phyloP scores from a whole-genome alignment of 257 asterid species.

The Henckelia pumila region DNA sequence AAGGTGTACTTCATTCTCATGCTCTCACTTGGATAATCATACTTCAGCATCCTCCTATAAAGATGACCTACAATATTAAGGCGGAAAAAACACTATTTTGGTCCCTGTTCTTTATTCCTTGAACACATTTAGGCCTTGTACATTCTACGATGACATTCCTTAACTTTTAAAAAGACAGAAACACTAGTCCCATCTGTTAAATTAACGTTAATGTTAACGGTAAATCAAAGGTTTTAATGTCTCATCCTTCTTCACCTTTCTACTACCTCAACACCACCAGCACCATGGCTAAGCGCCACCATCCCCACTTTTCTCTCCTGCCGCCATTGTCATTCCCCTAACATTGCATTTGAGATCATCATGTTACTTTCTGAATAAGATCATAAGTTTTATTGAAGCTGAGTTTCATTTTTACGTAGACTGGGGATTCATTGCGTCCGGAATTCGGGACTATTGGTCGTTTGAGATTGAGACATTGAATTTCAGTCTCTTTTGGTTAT shows the following conservation, averaged over 20 bases:
- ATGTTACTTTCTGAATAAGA: too few species aligned
- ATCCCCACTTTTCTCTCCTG: neutral
- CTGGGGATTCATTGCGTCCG: too few species aligned
- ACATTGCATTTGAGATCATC: neutral
- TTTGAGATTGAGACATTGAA: too few species aligned
- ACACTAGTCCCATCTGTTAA: neutral
- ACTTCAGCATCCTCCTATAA: neutral
- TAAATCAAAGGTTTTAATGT: neutral
- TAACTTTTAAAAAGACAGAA: neutral
- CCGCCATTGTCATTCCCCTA: too few species aligned
- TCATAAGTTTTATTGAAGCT: neutral
- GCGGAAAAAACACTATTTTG: too few species aligned
- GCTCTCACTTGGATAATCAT: conserved; percentile 3
- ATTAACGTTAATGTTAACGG: neutral
- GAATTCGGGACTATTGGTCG: too few species aligned
- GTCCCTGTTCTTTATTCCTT: too few species aligned
- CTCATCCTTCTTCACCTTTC: too few species aligned
- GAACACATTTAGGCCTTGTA: neutral
- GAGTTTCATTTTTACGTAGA: too few species aligned
- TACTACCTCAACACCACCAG: too few species aligned
- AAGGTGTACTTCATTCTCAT: conserved; percentile 48
- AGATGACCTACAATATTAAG: conserved; percentile 1
- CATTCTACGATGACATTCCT: neutral
- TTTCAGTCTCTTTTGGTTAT: too few species aligned
- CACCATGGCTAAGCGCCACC: too few species aligned